A percentile compares a stretch with the other conserved stretches of the same genome.
Conservation (phyloP, 306 rosid genomes). For the Aeschynomene evenia region DNA sequence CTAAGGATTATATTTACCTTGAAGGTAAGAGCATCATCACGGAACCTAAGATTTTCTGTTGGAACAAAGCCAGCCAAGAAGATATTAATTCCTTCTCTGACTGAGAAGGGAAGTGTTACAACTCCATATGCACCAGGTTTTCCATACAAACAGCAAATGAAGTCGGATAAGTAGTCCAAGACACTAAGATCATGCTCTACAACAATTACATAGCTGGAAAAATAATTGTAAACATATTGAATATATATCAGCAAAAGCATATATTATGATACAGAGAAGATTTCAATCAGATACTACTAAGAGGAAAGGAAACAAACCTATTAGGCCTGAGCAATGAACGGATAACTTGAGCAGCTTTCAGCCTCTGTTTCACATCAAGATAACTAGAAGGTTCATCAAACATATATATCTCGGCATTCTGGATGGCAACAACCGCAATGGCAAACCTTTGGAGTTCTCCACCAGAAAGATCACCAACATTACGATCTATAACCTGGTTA, state of each 20-base stretch:
- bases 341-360: conserved; percentile 93
- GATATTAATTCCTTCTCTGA: conserved; percentile 97
- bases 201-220: conserved; percentile 90
- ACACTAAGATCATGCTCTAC: conserved; percentile 99
- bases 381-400: conserved; percentile 98
- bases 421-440: conserved; percentile 94
- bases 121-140: conserved; percentile 99
- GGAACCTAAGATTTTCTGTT: conserved; percentile 92
- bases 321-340: conserved; percentile 89
- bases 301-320: conserved; percentile 50
- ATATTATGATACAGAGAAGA: not conserved
- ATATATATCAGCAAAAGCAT: not conserved
- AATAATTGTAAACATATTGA: conserved; percentile 29
- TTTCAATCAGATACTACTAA: not conserved
- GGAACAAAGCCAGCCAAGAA: conserved; percentile 99
- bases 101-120: conserved; percentile 98
- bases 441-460: conserved; percentile 99
- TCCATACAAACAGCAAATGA: conserved; percentile 96
- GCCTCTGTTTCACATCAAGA: conserved; percentile 96
- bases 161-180: conserved; percentile 96
- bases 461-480: conserved; percentile 94
- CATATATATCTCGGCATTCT: conserved; percentile 96
- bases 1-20: conserved; percentile 47
- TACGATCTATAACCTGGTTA: conserved; percentile 93
- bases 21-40: conserved; percentile 91